Evolutionary conservation across 345 rosid species (phyloP), one percentile per base, ranked within the genome.

Genomic region (Hirschfeldia incana): DNA sequence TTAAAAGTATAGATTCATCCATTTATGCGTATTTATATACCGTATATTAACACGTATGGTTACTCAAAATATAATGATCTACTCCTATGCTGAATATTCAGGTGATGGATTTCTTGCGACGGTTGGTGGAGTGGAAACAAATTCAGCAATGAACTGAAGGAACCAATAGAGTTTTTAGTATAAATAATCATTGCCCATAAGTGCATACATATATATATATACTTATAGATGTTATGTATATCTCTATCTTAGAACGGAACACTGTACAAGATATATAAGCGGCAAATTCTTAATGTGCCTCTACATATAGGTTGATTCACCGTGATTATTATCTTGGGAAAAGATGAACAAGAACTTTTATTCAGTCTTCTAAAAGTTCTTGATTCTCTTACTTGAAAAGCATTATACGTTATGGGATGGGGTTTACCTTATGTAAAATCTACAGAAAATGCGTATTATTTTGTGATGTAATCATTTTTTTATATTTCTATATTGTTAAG

Each of bases 41-140:
- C 46, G 16, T 66, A 37, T 70, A 15, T 51, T 8, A 29, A 51
- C 39, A 44, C 2, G 17, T 59, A 57, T 39, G 15, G 37, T 21
- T n/a, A 29, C 16, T 30, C 67, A 58, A 5, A 5, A 63, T 29
- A 73, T 76, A 27, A 15, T 29, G 51, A 80, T 65, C 28, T 7
- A 16, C 21, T 76, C 57, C 16, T 58, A 21, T 21, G 21, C 30
- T 77, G 32, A 32, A 73, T 15, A 72, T 83, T 46, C 78, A 91
- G 97, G 97, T 91, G 63, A 86, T 84, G 88, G 86, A 85, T 17
- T 91, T 91, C 60, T 70, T 91, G 71, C 49, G 75, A 71, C 83
- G 91, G 34, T 76, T 91, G 86, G 92, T 87, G 8, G 86, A 84
- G 17, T 88, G 97, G 94, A 89, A 90, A 82, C 77, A 78, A 65